Evolutionary conservation across 2,329 filamentous ascomycete genomes (phyloP).

Genomic region (Tolypocladium tropicale): DNA sequence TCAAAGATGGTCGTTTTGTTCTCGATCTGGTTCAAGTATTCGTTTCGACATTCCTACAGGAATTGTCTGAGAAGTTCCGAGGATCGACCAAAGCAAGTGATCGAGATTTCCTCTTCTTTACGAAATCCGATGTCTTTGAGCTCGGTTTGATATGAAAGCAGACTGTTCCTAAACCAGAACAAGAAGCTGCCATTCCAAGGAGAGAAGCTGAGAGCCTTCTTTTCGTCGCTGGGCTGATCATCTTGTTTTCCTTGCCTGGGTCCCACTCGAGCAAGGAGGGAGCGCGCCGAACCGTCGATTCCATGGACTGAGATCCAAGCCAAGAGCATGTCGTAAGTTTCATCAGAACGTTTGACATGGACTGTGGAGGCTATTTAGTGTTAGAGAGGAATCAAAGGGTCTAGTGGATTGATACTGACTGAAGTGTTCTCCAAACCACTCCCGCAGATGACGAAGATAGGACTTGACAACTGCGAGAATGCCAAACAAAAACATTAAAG

Average conservation of each 20-base stretch:
- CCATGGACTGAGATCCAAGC: conserved; percentile 6
- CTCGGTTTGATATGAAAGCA: conserved; percentile 6
- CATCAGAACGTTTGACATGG: conserved; percentile 1
- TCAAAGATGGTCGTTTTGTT: conserved; percentile 19
- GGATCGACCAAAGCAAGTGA: conserved; percentile 14
- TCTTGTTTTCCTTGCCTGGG: background rate
- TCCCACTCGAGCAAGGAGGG: conserved; percentile 1
- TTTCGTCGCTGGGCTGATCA: conserved; percentile 3
- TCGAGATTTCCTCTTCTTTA: conserved; percentile 12
- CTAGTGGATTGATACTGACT: too few relatives aligned
- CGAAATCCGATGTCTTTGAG: conserved; percentile 4
- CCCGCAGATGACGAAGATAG: too few relatives aligned
- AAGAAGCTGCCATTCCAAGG: conserved; percentile 3
- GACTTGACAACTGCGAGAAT: too few relatives aligned
- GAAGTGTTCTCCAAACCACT: too few relatives aligned
- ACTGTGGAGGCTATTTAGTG: conserved; percentile 2
- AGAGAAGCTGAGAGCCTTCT: conserved; percentile 5
- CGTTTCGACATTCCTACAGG: conserved; percentile 15
- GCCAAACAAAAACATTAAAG: too few relatives aligned
- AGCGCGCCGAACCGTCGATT: conserved; percentile 9
- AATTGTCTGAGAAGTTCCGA: conserved; percentile 16
- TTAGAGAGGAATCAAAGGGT: too few relatives aligned
- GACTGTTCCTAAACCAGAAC: conserved; percentile 7
- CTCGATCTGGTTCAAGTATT: conserved; percentile 17
- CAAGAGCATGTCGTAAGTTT: conserved; percentile 6